Conservation (phyloP, 2,329 filamentous ascomycete species). For the Aspergillus phoenicis region DNA sequence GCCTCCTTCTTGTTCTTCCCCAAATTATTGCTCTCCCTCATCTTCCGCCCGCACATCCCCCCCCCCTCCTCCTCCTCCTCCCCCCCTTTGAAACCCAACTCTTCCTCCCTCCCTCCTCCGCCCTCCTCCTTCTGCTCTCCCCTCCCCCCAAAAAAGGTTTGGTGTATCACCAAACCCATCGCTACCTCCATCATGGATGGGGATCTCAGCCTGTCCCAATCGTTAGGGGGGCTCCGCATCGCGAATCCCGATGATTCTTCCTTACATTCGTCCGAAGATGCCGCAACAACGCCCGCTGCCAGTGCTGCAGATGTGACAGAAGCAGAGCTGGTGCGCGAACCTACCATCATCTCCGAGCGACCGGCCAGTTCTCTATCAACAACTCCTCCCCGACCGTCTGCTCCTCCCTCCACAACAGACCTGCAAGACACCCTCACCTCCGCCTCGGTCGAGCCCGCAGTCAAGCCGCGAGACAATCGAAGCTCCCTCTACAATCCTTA, state of each 20-base stretch:
- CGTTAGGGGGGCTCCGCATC: slow-evolving; percentile 90
- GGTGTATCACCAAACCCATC: slow-evolving; percentile 4
- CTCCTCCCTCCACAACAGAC: slow-evolving; percentile 22
- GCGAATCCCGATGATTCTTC: slow-evolving; percentile 86
- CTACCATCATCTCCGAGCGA: slow-evolving; percentile 22
- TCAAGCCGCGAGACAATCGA: slow-evolving; percentile 40
- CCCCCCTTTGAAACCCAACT: slow-evolving; percentile 11
- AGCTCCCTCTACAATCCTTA: slow-evolving; percentile 48
- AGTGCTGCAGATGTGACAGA: slow-evolving; percentile 29
- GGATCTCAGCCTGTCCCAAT: slow-evolving; percentile 88
- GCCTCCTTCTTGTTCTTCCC: slow-evolving; percentile 4
- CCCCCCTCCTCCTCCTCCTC: background rate
- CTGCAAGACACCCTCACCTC: slow-evolving; percentile 19
- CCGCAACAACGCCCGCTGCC: slow-evolving; percentile 30
- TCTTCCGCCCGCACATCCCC: slow-evolving; percentile 13
- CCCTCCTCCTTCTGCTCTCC: background rate
- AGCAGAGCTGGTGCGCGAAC: slow-evolving; percentile 26
- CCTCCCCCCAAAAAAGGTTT: background rate
- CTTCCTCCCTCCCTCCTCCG: background rate
- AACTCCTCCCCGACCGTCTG: slow-evolving; percentile 22
- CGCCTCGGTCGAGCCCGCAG: slow-evolving; percentile 25
- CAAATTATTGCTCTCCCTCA: slow-evolving; percentile 7
- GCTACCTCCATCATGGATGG: slow-evolving; percentile 70
- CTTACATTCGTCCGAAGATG: slow-evolving; percentile 40
- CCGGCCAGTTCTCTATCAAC: slow-evolving; percentile 29